phyloP scores from a whole-genome alignment of 2,329 filamentous ascomycete genomes.

The Ophiosphaerella korrae region DNA sequence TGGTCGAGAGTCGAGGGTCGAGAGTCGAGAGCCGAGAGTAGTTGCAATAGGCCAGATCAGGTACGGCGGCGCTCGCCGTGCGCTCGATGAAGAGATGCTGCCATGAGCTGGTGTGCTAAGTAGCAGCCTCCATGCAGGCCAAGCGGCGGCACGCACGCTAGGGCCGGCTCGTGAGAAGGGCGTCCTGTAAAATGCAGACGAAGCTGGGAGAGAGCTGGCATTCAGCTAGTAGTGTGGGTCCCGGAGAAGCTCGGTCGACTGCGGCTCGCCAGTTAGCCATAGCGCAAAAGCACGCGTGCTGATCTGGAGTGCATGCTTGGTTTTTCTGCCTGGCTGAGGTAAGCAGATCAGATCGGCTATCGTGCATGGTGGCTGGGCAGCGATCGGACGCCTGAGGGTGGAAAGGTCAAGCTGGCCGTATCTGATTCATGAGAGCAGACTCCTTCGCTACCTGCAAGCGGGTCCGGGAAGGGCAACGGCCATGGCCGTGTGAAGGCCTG shows the following conservation, averaged over 20 bases:
- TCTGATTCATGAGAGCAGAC: slow-evolving; percentile 33
- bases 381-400: slow-evolving; percentile 23
- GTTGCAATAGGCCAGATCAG: too few species aligned
- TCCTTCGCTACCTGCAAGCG: slow-evolving; percentile 29
- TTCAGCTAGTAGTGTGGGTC: too few species aligned
- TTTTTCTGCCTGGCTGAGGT: slow-evolving; percentile 10
- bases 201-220: too few species aligned
- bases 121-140: too few species aligned
- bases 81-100: too few species aligned
- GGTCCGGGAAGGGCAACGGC: slow-evolving; percentile 39
- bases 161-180: slow-evolving; percentile 23
- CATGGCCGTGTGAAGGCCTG: background rate
- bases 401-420: slow-evolving; percentile 5
- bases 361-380: slow-evolving; percentile 27
- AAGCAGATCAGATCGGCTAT: slow-evolving; percentile 36
- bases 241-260: slow-evolving; percentile 35
- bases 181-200: too few species aligned
- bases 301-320: background rate
- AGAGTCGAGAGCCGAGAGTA: too few species aligned
- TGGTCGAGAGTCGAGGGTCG: too few species aligned
- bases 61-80: too few species aligned
- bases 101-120: too few species aligned
- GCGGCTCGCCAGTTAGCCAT: slow-evolving; percentile 3
- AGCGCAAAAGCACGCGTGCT: background rate
- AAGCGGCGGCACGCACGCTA: too few species aligned